phyloP scores from a whole-genome alignment of 805 yeast species.

The Wickerhamiella siamensis region DNA sequence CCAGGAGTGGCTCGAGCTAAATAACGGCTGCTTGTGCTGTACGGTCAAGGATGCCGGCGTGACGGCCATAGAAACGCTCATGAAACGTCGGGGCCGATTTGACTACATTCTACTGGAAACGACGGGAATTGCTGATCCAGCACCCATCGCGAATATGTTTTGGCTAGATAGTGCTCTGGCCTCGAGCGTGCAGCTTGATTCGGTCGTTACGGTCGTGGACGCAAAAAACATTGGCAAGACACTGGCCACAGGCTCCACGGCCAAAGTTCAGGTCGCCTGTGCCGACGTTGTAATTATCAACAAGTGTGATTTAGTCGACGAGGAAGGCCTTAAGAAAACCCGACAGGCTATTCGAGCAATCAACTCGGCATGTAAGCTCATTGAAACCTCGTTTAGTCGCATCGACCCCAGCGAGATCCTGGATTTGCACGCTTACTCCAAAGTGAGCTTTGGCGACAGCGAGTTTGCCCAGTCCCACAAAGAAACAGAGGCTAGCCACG shows the following conservation, averaged over 20 bases:
- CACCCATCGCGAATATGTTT: slow-evolving; percentile 92
- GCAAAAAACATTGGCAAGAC: slow-evolving; percentile 42
- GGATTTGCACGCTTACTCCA: slow-evolving; percentile 59
- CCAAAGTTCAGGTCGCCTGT: slow-evolving; percentile 77
- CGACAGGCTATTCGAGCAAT: slow-evolving; percentile 34
- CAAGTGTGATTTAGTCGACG: slow-evolving; percentile 46
- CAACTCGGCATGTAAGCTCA: slow-evolving; percentile 54
- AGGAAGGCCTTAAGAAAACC: slow-evolving; percentile 23
- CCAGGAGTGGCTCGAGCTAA: slow-evolving; percentile 92
- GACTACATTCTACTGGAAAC: slow-evolving; percentile 91
- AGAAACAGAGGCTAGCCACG: slow-evolving; percentile 8
- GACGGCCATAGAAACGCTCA: slow-evolving; percentile 77
- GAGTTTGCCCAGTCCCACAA: slow-evolving; percentile 5
- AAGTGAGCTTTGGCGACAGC: slow-evolving; percentile 11
- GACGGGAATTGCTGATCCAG: slow-evolving; percentile 95
- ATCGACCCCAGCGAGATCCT: slow-evolving; percentile 51
- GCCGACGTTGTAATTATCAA: slow-evolving; percentile 76
- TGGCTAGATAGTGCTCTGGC: slow-evolving; percentile 89
- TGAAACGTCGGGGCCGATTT: slow-evolving; percentile 55
- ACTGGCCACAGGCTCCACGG: slow-evolving; percentile 56
- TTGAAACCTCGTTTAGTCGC: slow-evolving; percentile 61
- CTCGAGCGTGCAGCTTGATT: slow-evolving; percentile 78
- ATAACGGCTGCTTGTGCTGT: slow-evolving; percentile 94
- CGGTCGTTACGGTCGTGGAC: slow-evolving; percentile 80
- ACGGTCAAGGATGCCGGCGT: slow-evolving; percentile 94